phyloP scores from a whole-genome alignment of 2,329 filamentous ascomycete genomes.

The Fusarium sacchari region DNA sequence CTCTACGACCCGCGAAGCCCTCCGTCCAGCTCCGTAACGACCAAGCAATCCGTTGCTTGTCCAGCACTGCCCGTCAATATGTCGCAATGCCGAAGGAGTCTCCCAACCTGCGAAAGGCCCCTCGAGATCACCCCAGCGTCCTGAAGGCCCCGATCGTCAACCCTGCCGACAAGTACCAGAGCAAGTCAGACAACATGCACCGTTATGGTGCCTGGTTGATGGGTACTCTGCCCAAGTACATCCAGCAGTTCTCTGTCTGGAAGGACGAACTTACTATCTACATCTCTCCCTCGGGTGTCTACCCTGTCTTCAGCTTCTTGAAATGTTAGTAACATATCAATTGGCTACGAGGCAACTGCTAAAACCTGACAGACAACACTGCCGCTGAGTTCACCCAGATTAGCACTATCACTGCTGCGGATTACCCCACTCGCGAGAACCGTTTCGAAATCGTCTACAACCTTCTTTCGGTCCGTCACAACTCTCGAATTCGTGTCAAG shows the following conservation, averaged over 20 bases:
- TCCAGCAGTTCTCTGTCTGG: slow-evolving; percentile 99
- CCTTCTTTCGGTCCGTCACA: slow-evolving; percentile 93
- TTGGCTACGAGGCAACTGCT: slow-evolving; percentile 2
- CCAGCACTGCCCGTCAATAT: slow-evolving; percentile 57
- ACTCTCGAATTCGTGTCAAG: slow-evolving; percentile 96
- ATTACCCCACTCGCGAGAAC: slow-evolving; percentile 94
- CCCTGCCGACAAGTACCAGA: slow-evolving; percentile 90
- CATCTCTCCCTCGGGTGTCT: slow-evolving; percentile 86
- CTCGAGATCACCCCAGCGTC: slow-evolving; percentile 66
- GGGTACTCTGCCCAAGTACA: slow-evolving; percentile 95
- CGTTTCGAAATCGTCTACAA: slow-evolving; percentile 99
- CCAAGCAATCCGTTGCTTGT: slow-evolving; percentile 60
- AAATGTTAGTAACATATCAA: slow-evolving; percentile 66
- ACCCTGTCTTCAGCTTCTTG: slow-evolving; percentile 93
- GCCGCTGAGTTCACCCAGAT: slow-evolving; percentile 96
- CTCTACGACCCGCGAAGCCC: slow-evolving; percentile 63
- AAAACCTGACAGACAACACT: slow-evolving; percentile 76
- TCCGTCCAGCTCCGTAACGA: slow-evolving; percentile 54
- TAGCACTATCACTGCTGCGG: slow-evolving; percentile 91
- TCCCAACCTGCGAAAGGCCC: slow-evolving; percentile 74
- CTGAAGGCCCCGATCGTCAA: slow-evolving; percentile 86
- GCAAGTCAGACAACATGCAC: slow-evolving; percentile 88
- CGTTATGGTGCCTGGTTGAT: slow-evolving; percentile 96
- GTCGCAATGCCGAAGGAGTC: slow-evolving; percentile 69
- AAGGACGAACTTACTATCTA: slow-evolving; percentile 98